Base-by-base conservation (phyloP, 306 rosid genomes). In the Carpinus viminea region DNA sequence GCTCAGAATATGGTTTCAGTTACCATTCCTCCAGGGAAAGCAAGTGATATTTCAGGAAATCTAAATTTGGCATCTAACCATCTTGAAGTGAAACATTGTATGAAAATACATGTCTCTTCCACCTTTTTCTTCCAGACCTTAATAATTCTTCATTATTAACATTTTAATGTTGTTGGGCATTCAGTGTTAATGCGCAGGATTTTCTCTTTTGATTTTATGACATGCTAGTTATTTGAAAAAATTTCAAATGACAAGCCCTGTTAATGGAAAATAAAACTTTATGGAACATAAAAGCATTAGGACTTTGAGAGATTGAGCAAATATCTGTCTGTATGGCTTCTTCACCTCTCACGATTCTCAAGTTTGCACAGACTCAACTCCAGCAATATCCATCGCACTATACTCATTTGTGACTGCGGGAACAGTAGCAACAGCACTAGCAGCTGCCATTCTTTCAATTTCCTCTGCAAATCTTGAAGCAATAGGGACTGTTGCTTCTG, bases 31-130 rank as follows among this genome's bases (percentile, higher is more conserved):
- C 81, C 80, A 38, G 91, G 87, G 82, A 91, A 75, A 81, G 89
- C 84, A 75, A 78, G 84, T 68, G 96, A 91, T 77, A 87, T 91
- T 78, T 89, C 96, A 72, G 96, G 90, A 73, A 91, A 91, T 83
- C 86, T 62, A 74, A 91, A 91, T 79, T 65, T 88, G 90, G 90
- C 86, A 78, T 91, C 96, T 18, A 89, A 87, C 85, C 85, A 87
- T 70, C 86, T 91, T 81, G 83, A 78, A 84, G 83, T 89, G 83
- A 80, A 79, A 77, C 83, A 85, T 70, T 89, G 91, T 91, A 87
- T 70, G 93, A 52, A 81, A 65, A 75, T 31, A 12, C 34, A 61
- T 28, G 43, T 31, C 68, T 61, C 68, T 28, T 57, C 18, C 73
- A 43, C 20, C 72, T 79, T 28, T 80, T 62, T 20, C 74, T 53